Base-by-base conservation (phyloP, 495 filamentous ascomycete genomes). In the Rhypophila decipiens region DNA sequence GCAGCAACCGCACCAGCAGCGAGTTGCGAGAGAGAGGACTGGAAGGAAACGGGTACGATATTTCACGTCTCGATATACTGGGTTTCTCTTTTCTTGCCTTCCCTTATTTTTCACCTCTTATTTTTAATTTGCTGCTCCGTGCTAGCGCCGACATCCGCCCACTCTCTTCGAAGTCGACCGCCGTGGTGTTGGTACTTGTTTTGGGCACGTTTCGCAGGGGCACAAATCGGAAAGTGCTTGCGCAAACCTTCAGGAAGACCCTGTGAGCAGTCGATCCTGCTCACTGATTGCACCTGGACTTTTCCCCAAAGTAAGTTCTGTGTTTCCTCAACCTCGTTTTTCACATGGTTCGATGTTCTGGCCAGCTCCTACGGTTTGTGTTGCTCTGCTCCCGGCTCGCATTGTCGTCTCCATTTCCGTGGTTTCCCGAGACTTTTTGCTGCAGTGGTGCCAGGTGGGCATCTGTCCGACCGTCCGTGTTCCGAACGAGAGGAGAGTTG, bases 391-490 rank as follows among this genome's bases (percentile, higher is more conserved):
- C n/a, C 39, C 19, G 39, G 39, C 39, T 18, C 21, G 39, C 19
- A 41, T 41, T 18, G n/a, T 10, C 18, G 8, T 5, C 10, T 9
- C 9, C 18, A 41, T 41, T 9, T 4, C 21, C 21, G 18, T 22
- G 4, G 21, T 22, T 41, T 20, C 39, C 39, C 39, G 8, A 41
- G 19, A 41, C 39, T n/a, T 7, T 15, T 21, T 41, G 35, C 35
- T 41, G 17, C 21, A 22, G 39, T 24, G 39, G 19, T 41, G 39
- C 20, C 8, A 5, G 18, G n/a, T n/a, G n/a, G n/a, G n/a, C n/a
- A n/a, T n/a, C 24, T n/a, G 39, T 41, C 39, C 39, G 39, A 24
- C 39, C 19, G 39, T 15, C 19, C n/a, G 33, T 47, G 21, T 47
- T 47, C 8, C 39, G 39, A 19, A 31, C 7, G 15, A 39, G 23